Base-by-base conservation (phyloP, 2,329 filamentous ascomycete genomes). In the Triangularia setosa region DNA sequence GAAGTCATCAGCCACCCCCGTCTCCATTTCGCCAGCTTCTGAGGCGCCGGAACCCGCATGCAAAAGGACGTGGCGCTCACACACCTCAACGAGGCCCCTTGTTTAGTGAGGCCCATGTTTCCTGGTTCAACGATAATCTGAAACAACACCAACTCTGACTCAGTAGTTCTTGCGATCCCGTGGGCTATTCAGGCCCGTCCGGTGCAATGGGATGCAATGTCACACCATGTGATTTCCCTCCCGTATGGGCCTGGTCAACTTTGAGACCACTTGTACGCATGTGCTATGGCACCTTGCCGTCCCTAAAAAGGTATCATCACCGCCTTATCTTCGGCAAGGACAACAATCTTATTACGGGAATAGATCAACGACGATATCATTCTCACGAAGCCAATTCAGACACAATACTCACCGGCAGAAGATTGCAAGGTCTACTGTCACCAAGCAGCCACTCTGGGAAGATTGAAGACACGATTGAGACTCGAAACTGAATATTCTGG, bases 71-170 rank as follows among this genome's bases (percentile, higher is more conserved):
- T 63, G 63, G 63, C 63, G 63, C 57, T 63, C 35, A 48, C 60
- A 57, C 24, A 53, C 24, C 53, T 40, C 52, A 58, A 33, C 57
- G n/a, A 57, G 28, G 25, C 62, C 57, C 63, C 62, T 58, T 64
- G 61, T 58, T 63, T 28, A 44, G 35, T 64, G 35, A 21, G 58
- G 60, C 35, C 56, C 62, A 61, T 63, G 58, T 64, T 59, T 61
- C 59, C 65, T 56, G 65, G 58, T 33, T 18, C 40, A 63, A 56
- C 61, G 58, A 61, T 58, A 67, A 64, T 63, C 64, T 69, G 69
- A 70, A 69, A 70, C 66, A 61, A 58, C 55, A 58, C 65, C 52
- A 48, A 30, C 62, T 60, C 64, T 53, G 52, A 57, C 58, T 52
- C 63, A 57, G 62, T 56, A 63, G 62, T 44, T 63, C 35, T 65